Evolutionary conservation across 177 flowering plant species (phyloP).

Genomic region (Vitis hybrid): DNA sequence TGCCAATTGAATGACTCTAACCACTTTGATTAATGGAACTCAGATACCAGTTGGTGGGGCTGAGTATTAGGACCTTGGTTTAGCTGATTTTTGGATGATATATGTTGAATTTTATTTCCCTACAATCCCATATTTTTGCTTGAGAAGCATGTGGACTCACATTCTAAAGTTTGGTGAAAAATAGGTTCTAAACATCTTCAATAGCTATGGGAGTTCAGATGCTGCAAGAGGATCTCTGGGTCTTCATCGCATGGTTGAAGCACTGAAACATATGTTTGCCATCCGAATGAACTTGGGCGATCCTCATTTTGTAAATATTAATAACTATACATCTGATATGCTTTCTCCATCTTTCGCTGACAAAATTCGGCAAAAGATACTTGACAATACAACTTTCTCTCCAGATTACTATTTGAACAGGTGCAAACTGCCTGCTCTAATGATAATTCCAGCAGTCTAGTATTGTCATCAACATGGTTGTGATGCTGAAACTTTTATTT

Average conservation of each 20-base stretch:
- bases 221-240: slow-evolving; percentile 65
- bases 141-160: background rate
- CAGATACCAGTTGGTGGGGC: background rate
- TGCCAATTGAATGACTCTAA: background rate
- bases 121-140: background rate
- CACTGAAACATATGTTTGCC: slow-evolving; percentile 89
- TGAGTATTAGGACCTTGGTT: background rate
- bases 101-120: background rate
- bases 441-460: background rate
- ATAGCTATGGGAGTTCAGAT: slow-evolving; percentile 54
- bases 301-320: slow-evolving; percentile 63
- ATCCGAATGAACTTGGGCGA: slow-evolving; percentile 91
- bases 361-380: slow-evolving; percentile 51
- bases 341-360: slow-evolving; percentile 65
- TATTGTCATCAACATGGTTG: background rate
- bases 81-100: background rate
- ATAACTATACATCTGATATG: slow-evolving; percentile 48
- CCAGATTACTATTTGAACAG: slow-evolving; percentile 70
- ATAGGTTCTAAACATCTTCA: slow-evolving; percentile 78
- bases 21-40: background rate
- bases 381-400: slow-evolving; percentile 88
- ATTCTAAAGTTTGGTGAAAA: slow-evolving; percentile 3
- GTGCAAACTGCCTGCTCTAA: slow-evolving; percentile 23
- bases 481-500: slow-evolving; percentile 1
- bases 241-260: slow-evolving; percentile 79